phyloP scores from a whole-genome alignment of 2,329 filamentous ascomycete species.

The Aspergillus sp. region DNA sequence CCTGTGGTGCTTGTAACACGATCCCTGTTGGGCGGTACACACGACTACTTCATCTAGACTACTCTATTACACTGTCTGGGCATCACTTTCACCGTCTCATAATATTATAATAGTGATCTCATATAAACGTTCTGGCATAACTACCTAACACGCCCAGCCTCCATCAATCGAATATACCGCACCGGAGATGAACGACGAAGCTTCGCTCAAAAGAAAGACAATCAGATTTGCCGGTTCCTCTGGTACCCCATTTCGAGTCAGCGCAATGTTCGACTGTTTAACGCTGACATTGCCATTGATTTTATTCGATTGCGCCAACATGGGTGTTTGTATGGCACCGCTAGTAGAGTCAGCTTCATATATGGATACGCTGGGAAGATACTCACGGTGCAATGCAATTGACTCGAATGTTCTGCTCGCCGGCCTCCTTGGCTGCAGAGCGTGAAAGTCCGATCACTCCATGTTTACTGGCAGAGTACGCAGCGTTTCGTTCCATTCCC shows the following conservation, averaged over 20 bases:
- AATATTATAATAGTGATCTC: neutral
- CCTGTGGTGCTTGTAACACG: too few relatives aligned
- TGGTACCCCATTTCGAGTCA: neutral
- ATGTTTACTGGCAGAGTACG: constrained; percentile 4
- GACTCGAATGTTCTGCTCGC: neutral
- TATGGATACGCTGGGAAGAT: neutral
- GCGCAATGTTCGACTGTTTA: neutral
- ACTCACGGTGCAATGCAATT: constrained; percentile 1
- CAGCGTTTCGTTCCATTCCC: neutral
- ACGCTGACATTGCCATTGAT: neutral
- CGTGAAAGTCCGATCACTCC: neutral
- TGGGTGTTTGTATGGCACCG: neutral
- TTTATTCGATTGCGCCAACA: neutral
- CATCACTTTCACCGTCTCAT: too few relatives aligned
- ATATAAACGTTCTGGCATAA: neutral
- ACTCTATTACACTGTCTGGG: too few relatives aligned
- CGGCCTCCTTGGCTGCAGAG: neutral
- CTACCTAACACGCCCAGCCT: neutral
- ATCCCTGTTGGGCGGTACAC: too few relatives aligned
- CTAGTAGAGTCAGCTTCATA: neutral
- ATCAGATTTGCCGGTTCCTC: constrained; percentile 1
- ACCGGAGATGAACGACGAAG: neutral
- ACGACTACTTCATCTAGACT: too few relatives aligned
- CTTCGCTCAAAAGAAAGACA: constrained; percentile 2
- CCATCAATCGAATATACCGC: neutral